A percentile compares a stretch with the other conserved stretches of the same genome.
Conservation (phyloP, 768 basidiomycete genomes). For the Auriculariales sp. region DNA sequence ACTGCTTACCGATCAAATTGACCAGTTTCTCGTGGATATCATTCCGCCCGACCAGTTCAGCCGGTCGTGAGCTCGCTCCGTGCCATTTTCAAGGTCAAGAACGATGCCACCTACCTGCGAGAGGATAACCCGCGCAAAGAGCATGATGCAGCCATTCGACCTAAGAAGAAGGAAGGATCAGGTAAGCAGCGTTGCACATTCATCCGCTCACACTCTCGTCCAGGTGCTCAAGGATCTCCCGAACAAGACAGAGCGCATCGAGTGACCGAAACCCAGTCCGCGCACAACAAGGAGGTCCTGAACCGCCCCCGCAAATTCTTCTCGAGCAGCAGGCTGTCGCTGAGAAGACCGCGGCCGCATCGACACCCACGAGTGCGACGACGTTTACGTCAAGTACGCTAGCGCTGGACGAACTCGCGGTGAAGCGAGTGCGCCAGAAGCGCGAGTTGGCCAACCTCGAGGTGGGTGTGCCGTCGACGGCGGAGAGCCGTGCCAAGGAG, state of each 20-base stretch:
- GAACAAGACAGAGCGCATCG: slow-evolving; percentile 80
- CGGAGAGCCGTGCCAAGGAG: slow-evolving; percentile 35
- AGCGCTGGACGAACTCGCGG: too few species aligned
- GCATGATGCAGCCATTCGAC: slow-evolving; percentile 99
- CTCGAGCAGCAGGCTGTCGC: too few species aligned
- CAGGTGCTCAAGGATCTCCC: slow-evolving; percentile 90
- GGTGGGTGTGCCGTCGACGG: too few species aligned
- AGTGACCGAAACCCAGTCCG: slow-evolving; percentile 81
- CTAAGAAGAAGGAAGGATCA: slow-evolving; percentile 91
- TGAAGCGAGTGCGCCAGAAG: too few species aligned
- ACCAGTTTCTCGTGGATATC: slow-evolving; percentile 91
- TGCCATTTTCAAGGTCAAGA: slow-evolving; percentile 93
- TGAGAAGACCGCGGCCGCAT: slow-evolving; percentile 21
- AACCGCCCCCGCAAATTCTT: slow-evolving; percentile 72
- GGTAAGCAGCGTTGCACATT: too few species aligned
- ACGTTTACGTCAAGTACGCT: too few species aligned
- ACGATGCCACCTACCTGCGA: slow-evolving; percentile 82
- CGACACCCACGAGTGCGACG: too few species aligned
- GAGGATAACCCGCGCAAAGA: slow-evolving; percentile 88
- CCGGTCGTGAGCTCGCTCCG: slow-evolving; percentile 62
- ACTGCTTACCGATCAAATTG: too few species aligned
- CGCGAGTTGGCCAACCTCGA: too few species aligned
- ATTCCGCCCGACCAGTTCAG: slow-evolving; percentile 83
- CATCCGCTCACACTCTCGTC: too few species aligned
- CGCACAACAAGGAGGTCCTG: slow-evolving; percentile 76